These are phyloP conservation scores for Teratosphaeriaceae sp. DNA, from an alignment of 2,329 filamentous ascomycete genomes.

Conservation along the genomic window DNA sequence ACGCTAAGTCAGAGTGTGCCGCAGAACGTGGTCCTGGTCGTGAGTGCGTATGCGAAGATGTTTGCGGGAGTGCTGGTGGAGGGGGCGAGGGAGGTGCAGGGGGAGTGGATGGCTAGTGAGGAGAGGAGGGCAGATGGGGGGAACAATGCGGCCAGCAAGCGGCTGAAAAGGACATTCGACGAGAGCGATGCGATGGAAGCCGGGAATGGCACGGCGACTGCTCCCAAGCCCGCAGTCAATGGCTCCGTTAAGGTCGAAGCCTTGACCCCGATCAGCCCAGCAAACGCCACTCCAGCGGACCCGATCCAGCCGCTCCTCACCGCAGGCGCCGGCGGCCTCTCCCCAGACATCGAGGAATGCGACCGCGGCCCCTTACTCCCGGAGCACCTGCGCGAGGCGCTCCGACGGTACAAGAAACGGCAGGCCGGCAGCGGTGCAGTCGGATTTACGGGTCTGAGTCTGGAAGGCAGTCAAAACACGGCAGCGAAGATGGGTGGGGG, in stretches of 20 bases:
- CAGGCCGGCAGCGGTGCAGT: conserved; percentile 57
- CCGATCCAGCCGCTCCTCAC: conserved; percentile 1
- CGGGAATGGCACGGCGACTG: conserved; percentile 21
- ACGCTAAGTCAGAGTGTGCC: conserved; percentile 75
- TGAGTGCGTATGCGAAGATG: conserved; percentile 68
- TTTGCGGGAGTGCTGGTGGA: conserved; percentile 73
- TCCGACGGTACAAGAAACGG: conserved; percentile 59
- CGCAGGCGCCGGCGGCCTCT: conserved; percentile 23
- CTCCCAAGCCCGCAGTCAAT: conserved; percentile 10
- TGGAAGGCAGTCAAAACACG: conserved; percentile 41
- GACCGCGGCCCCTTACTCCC: conserved; percentile 57
- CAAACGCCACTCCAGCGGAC: background rate
- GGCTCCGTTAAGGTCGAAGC: conserved; percentile 1
- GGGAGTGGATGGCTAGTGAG: conserved; percentile 58
- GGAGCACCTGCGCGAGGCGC: conserved; percentile 68
- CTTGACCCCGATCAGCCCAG: background rate
- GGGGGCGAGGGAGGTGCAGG: conserved; percentile 61
- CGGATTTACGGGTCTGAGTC: conserved; percentile 43
- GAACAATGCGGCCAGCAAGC: conserved; percentile 35
- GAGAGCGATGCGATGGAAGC: conserved; percentile 28
- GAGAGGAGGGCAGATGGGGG: conserved; percentile 47
- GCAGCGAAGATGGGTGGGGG: conserved; percentile 40
- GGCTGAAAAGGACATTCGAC: conserved; percentile 16
- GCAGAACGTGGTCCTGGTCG: conserved; percentile 65
- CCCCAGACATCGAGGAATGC: conserved; percentile 24